These are phyloP conservation scores for Globisporangium middletonii DNA, from an alignment of 352 stramenopile species.

Conservation along the genomic window DNA sequence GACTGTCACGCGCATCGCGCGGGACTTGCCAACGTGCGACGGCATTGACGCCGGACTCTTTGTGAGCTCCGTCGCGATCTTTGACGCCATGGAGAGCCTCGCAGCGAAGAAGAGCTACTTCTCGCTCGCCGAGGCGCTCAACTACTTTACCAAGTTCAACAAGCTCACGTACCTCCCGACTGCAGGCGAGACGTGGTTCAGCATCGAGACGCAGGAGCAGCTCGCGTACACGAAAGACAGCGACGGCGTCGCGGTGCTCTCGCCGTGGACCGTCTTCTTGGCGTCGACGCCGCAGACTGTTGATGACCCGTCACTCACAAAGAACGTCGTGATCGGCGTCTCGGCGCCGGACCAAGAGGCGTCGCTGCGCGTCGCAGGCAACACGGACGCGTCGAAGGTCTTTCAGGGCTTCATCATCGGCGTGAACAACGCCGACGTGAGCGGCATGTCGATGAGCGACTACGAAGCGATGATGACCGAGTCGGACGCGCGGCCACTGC, in stretches of 20 bases:
- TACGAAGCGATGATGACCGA: conserved; percentile 31
- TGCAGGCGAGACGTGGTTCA: conserved; percentile 60
- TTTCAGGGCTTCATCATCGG: conserved; percentile 84
- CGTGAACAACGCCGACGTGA: conserved; percentile 48
- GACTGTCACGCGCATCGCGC: conserved; percentile 60
- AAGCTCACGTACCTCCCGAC: conserved; percentile 70
- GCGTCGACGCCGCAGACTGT: conserved; percentile 28
- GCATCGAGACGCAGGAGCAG: conserved; percentile 74
- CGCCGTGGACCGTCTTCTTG: conserved; percentile 74
- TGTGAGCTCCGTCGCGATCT: conserved; percentile 58
- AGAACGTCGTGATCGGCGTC: conserved; percentile 75
- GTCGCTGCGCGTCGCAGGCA: conserved; percentile 49
- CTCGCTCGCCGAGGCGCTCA: conserved; percentile 77
- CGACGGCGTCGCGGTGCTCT: conserved; percentile 50
- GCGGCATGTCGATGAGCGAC: conserved; percentile 31
- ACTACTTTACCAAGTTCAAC: conserved; percentile 60
- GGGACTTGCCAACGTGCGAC: conserved; percentile 64
- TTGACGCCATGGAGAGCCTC: conserved; percentile 77
- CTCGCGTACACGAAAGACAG: conserved; percentile 49
- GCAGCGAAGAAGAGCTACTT: conserved; percentile 83
- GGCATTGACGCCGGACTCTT: conserved; percentile 77
- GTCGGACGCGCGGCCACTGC: neutral
- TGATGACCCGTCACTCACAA: conserved; percentile 15
- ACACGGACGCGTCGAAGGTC: conserved; percentile 44
- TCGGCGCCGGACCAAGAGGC: conserved; percentile 74